Conservation (phyloP, 495 filamentous ascomycete species). For the Aspergillus carlsbadensis region DNA sequence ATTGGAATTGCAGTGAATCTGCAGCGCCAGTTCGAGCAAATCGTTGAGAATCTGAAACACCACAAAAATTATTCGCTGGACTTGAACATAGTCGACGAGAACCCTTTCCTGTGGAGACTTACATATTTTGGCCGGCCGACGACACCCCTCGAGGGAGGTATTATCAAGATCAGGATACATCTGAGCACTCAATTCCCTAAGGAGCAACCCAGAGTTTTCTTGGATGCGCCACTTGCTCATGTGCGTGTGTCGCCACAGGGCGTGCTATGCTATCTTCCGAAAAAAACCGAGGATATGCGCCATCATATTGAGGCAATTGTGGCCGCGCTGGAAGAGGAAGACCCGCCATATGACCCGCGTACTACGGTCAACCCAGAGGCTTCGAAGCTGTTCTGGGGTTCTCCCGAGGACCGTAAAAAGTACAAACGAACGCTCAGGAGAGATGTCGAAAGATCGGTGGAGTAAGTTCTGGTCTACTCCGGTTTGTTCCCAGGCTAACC, state of each 20-base stretch:
- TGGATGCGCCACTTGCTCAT: conserved; percentile 83
- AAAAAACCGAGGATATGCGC: conserved; percentile 71
- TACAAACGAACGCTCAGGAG: conserved; percentile 79
- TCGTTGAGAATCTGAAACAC: conserved; percentile 68
- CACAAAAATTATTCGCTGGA: conserved; percentile 68
- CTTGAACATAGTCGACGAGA: conserved; percentile 65
- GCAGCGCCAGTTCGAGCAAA: conserved; percentile 79
- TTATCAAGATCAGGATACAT: conserved; percentile 76
- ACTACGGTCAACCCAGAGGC: conserved; percentile 87
- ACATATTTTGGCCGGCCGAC: conserved; percentile 91
- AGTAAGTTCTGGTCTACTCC: conserved; percentile 34
- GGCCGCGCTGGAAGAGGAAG: conserved; percentile 78
- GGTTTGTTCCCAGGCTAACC: no score
- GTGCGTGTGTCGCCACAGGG: conserved; percentile 79
- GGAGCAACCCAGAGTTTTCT: conserved; percentile 83
- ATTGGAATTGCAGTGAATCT: conserved; percentile 76
- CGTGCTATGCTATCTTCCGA: conserved; percentile 79
- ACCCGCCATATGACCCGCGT: conserved; percentile 85
- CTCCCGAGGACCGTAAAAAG: conserved; percentile 69
- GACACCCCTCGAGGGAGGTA: conserved; percentile 89
- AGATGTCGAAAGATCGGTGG: conserved; percentile 53
- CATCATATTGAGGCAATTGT: conserved; percentile 87
- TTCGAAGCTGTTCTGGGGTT: conserved; percentile 84
- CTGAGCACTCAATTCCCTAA: conserved; percentile 89
- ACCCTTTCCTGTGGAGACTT: conserved; percentile 55